phyloP scores from a whole-genome alignment of 1,284 basidiomycete genomes.

The Leccinum brunneo-olivaceum region DNA sequence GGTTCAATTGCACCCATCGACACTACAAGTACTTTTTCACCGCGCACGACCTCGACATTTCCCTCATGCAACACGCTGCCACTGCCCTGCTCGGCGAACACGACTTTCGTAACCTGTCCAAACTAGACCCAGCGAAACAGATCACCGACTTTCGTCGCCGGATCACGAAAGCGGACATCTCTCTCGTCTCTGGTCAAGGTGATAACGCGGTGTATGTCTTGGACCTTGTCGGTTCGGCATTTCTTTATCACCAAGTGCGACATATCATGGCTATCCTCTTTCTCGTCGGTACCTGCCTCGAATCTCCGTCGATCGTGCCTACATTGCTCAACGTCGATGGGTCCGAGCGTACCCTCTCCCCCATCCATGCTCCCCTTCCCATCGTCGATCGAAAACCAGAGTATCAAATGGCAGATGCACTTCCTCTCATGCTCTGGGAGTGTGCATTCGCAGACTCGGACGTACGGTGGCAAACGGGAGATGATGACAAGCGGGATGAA shows the following conservation, averaged over 20 bases:
- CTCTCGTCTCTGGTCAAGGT: conserved; percentile 27
- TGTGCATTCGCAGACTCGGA: conserved; percentile 71
- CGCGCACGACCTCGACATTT: conserved; percentile 57
- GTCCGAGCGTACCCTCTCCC: conserved; percentile 17
- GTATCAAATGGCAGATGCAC: conserved; percentile 88
- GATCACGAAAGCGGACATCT: conserved; percentile 63
- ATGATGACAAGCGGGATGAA: conserved; percentile 21
- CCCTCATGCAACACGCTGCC: conserved; percentile 76
- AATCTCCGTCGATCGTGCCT: conserved; percentile 66
- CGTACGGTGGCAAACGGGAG: conserved; percentile 71
- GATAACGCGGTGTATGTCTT: conserved; percentile 59
- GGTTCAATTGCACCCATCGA: conserved; percentile 80
- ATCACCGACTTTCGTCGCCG: conserved; percentile 71
- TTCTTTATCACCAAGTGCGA: conserved; percentile 95
- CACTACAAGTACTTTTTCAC: conserved; percentile 99
- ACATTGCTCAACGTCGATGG: conserved; percentile 68
- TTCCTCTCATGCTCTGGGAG: conserved; percentile 91
- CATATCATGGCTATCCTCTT: conserved; percentile 94
- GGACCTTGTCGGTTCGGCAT: conserved; percentile 85
- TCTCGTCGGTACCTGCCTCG: conserved; percentile 80
- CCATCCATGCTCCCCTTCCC: conserved; percentile 34
- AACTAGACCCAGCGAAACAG: conserved; percentile 92
- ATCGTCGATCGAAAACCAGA: conserved; percentile 72
- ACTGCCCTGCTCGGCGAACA: conserved; percentile 77
- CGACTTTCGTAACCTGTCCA: conserved; percentile 96